These are phyloP conservation scores for Calocybe gangraenosa DNA, from an alignment of 768 basidiomycete species.

Conservation along the genomic window DNA sequence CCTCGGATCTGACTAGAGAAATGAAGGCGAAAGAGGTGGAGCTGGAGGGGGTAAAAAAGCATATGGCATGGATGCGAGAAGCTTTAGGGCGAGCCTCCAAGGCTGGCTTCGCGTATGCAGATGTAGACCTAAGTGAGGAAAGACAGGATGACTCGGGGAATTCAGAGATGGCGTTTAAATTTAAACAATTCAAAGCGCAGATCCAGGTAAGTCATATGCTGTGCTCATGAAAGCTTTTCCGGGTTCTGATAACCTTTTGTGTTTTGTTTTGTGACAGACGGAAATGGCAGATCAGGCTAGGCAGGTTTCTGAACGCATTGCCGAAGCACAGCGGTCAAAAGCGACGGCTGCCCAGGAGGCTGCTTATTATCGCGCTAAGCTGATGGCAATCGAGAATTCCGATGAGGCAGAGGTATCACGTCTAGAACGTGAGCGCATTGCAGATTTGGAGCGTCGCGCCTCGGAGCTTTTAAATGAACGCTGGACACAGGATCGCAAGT, in stretches of 20 bases:
- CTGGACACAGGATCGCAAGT: conserved; percentile 61
- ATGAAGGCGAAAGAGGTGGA: conserved; percentile 81
- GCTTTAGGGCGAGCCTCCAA: conserved; percentile 72
- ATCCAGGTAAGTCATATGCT: conserved; percentile 63
- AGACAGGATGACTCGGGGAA: conserved; percentile 38
- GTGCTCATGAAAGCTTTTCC: neutral
- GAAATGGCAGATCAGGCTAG: conserved; percentile 72
- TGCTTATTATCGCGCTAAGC: conserved; percentile 92
- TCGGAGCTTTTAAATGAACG: conserved; percentile 59
- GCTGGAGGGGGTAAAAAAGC: conserved; percentile 68
- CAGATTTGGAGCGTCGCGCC: conserved; percentile 71
- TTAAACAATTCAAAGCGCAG: conserved; percentile 86
- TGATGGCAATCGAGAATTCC: conserved; percentile 77
- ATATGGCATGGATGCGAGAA: conserved; percentile 83
- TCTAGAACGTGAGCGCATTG: conserved; percentile 73
- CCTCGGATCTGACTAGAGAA: conserved; percentile 75
- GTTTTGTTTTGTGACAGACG: conserved; percentile 38
- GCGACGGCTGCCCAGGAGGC: conserved; percentile 86
- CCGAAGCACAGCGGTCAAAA: conserved; percentile 76
- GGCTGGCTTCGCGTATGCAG: conserved; percentile 70
- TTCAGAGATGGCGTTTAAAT: conserved; percentile 68
- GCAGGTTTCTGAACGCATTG: conserved; percentile 69
- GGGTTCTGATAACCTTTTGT: neutral
- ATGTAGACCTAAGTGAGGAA: conserved; percentile 29
- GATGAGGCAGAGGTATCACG: conserved; percentile 61